phyloP scores from a whole-genome alignment of 305 asterid species.

The Caryopteris hybrid region DNA sequence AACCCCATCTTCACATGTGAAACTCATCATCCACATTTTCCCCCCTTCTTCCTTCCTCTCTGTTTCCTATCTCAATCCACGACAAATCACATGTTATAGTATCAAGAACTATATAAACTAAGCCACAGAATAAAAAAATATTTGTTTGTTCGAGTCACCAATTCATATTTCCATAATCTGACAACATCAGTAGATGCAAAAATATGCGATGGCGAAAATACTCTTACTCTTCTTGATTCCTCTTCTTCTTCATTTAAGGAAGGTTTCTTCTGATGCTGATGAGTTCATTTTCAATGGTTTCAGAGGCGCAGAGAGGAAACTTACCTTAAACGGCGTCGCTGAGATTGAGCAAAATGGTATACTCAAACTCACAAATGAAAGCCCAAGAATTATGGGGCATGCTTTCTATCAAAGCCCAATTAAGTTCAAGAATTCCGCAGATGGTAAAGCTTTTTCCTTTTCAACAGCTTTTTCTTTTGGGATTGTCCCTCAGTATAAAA shows the following conservation, averaged over 20 bases:
- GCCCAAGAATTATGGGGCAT: constrained; percentile 20
- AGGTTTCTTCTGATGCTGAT: constrained; percentile 24
- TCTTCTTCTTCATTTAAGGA: constrained; percentile 20
- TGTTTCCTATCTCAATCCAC: background rate
- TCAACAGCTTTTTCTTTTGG: constrained; percentile 33
- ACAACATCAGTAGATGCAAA: background rate
- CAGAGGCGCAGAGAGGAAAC: constrained; percentile 15
- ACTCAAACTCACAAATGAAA: constrained; percentile 30
- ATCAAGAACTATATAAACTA: background rate
- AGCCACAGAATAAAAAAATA: background rate
- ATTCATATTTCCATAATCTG: background rate
- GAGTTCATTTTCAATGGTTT: constrained; percentile 52
- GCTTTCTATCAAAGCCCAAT: constrained; percentile 30
- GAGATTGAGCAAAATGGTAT: constrained; percentile 23
- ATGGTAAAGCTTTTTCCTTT: constrained; percentile 26
- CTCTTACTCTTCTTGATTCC: constrained; percentile 13
- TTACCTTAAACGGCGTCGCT: constrained; percentile 25
- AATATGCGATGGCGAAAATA: constrained; percentile 34
- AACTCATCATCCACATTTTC: constrained; percentile 20
- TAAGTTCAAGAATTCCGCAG: constrained; percentile 27
- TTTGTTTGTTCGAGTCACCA: too few relatives aligned
- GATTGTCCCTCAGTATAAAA: constrained; percentile 26
- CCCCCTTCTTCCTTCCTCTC: too few relatives aligned
- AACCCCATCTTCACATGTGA: constrained; percentile 1
- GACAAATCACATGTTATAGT: constrained; percentile 11